Base-by-base conservation (phyloP, 805 yeast genomes). In the Candida vaughaniae region DNA sequence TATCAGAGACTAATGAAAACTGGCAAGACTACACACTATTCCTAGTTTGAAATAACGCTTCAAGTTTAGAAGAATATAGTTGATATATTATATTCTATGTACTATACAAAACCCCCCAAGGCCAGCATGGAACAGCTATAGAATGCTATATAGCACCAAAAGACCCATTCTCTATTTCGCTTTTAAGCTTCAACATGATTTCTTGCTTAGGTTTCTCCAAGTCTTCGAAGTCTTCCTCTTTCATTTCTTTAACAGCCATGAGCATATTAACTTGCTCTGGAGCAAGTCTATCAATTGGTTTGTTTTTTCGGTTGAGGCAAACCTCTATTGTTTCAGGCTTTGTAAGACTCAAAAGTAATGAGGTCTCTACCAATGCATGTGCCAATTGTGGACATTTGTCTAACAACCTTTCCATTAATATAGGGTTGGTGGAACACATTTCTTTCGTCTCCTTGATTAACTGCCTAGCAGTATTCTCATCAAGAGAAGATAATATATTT, bases 311-410 rank as follows among this genome's bases (percentile, higher is more conserved):
- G 43, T 65, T 68, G 31, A 68, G 51, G 22, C 69, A 57, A 27
- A 64, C 51, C 35, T 66, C 66, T 5, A 68, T 55, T 32, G 57
- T 47, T 15, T 66, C 72, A 12, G 58, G 62, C 14, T 58, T 60
- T 7, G 67, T 51, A 3, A 62, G 48, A 33, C 62, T 63, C 17
- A 62, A 48, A 38, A 66, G 42, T 18, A 66, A 43, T 12, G 87
- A 60, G 2, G 81, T 68, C 52, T 90, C 96, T 2, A 89, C 91
- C 19, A 87, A 65, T 0, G 95, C 93, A 56, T 80, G 88, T 2
- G 86, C 65, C 31, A 91, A 66, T 56, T 91, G 97, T 0, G 97
- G 97, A 41, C 80, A 79, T 45, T 77, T 77, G 18, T 71, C 71
- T 12, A 90, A 63, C 22, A 90, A 62, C 27, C 72, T 73, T 35